Conservation (phyloP, 2,329 filamentous ascomycete genomes). For the Verruconis gallopava region DNA sequence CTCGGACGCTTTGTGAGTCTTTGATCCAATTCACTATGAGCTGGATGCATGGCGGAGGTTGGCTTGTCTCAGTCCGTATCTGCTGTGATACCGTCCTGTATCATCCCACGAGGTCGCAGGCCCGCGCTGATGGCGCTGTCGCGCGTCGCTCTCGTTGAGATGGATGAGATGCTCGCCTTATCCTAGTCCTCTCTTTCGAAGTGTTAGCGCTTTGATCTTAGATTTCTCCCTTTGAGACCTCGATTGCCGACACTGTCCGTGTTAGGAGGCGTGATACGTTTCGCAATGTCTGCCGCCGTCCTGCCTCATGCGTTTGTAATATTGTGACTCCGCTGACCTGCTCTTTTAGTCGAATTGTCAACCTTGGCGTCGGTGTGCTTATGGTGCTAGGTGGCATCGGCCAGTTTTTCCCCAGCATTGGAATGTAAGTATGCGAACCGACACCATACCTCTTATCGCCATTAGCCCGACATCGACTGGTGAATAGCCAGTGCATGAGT, state of each 20-base stretch:
- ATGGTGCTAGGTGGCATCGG: constrained; percentile 76
- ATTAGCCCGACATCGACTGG: too few species aligned
- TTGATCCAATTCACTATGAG: constrained; percentile 8
- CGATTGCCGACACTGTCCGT: too few species aligned
- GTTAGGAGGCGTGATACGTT: too few species aligned
- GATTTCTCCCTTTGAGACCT: too few species aligned
- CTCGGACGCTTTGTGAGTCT: constrained; percentile 80
- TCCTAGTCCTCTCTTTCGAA: too few species aligned
- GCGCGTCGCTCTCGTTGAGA: too few species aligned
- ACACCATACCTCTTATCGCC: neutral
- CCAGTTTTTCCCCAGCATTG: constrained; percentile 47
- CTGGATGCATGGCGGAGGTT: constrained; percentile 2
- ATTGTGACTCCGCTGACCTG: too few species aligned
- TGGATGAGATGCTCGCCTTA: neutral
- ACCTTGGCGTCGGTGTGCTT: constrained; percentile 73
- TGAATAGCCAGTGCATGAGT: too few species aligned
- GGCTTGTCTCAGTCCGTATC: neutral
- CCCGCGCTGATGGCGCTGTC: neutral
- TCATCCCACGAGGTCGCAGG: neutral
- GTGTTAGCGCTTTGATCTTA: too few species aligned
- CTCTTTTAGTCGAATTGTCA: constrained; percentile 69
- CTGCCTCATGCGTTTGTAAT: too few species aligned
- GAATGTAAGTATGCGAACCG: constrained; percentile 20
- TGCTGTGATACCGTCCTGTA: neutral
- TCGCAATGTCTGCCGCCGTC: too few species aligned